These are phyloP conservation scores for Penicillium ochrochloron DNA, from an alignment of 495 filamentous ascomycete species.

Conservation along the genomic window DNA sequence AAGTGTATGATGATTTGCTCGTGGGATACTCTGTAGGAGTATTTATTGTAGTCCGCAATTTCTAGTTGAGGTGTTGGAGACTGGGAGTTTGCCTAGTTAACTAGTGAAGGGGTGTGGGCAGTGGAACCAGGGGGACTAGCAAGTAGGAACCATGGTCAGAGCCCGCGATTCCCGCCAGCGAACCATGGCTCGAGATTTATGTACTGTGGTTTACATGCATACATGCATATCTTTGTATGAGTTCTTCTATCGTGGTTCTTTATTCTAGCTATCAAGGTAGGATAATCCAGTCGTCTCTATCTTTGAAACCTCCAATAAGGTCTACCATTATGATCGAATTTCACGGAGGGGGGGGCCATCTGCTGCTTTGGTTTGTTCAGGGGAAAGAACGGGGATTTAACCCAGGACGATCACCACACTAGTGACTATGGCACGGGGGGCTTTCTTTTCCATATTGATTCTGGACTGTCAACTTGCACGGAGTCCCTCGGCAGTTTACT, in stretches of 20 bases:
- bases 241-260: not conserved
- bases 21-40: not conserved
- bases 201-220: not conserved
- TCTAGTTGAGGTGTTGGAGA: not conserved
- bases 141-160: not conserved
- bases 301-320: too few relatives aligned
- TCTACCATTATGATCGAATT: not conserved
- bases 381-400: not conserved
- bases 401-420: constrained; percentile 13
- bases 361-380: not conserved
- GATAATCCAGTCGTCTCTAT: too few relatives aligned
- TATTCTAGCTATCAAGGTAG: not conserved
- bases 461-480: not conserved
- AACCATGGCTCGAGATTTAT: constrained; percentile 3
- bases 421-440: not conserved
- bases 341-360: not conserved
- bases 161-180: constrained; percentile 3
- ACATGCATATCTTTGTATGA: not conserved
- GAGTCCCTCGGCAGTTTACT: not conserved
- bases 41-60: not conserved
- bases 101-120: too few relatives aligned
- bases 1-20: not conserved
- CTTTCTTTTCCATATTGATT: not conserved
- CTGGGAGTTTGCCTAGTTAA: not conserved
- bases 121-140: not conserved